These are phyloP conservation scores for Somion occarium DNA, from an alignment of 1,284 basidiomycete genomes.

Conservation along the genomic window DNA sequence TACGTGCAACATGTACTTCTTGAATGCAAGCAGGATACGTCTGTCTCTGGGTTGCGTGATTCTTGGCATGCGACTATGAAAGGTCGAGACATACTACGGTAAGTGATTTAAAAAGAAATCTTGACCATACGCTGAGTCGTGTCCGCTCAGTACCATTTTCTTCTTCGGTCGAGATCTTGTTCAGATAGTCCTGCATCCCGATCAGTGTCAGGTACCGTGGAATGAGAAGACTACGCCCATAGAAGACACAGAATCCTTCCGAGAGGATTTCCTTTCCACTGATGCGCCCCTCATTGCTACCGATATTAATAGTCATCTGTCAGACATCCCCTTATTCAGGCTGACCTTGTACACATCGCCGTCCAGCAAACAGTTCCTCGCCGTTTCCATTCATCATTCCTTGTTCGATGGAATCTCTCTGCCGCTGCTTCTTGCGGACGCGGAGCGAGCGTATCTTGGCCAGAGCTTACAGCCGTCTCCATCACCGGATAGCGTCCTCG, in stretches of 20 bases:
- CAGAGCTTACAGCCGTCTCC: slow-evolving; percentile 17
- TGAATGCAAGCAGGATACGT: slow-evolving; percentile 20
- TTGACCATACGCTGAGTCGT: too few species aligned
- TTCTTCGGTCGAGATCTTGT: slow-evolving; percentile 35
- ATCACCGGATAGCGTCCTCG: slow-evolving; percentile 27
- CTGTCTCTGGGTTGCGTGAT: slow-evolving; percentile 22
- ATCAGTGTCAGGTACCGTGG: slow-evolving; percentile 25
- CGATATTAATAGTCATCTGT: slow-evolving; percentile 33
- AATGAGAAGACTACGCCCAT: slow-evolving; percentile 13
- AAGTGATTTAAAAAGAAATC: too few species aligned
- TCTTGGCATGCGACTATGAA: slow-evolving; percentile 33
- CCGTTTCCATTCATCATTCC: slow-evolving; percentile 43
- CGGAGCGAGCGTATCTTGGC: slow-evolving; percentile 30
- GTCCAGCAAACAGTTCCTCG: slow-evolving; percentile 20
- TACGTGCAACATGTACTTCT: slow-evolving; percentile 46
- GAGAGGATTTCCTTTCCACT: slow-evolving; percentile 27
- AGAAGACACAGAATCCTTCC: slow-evolving; percentile 21
- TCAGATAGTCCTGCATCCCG: slow-evolving; percentile 35
- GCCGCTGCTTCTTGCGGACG: slow-evolving; percentile 34
- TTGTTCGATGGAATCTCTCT: slow-evolving; percentile 45
- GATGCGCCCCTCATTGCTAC: slow-evolving; percentile 28
- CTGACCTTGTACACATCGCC: slow-evolving; percentile 26
- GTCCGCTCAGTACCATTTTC: slow-evolving; percentile 38
- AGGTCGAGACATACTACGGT: slow-evolving; percentile 39
- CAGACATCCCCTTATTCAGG: slow-evolving; percentile 31